Base-by-base conservation (phyloP, 768 basidiomycete species). In the Russula earlei region DNA sequence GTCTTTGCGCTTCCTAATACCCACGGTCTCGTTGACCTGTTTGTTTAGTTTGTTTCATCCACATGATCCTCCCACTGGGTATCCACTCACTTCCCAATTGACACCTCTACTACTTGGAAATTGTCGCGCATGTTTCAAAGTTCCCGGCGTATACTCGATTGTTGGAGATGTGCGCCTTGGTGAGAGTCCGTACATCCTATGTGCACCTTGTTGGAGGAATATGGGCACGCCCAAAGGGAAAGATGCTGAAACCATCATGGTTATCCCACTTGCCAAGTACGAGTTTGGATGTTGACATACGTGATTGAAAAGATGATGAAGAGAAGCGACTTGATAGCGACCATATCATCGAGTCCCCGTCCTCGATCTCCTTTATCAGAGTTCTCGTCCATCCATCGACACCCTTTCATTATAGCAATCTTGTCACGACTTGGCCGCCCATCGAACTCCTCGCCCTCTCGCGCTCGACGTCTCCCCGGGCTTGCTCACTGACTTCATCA, bases 161-260 rank as follows among this genome's bases (percentile, higher is more conserved):
- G 72, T 81, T 15, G 84, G 84, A 12, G 89, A 92, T 69, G 69
- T 82, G 3, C 75, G 90, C 41, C 69, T 91, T 6, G 86, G 84
- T 10, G 87, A 91, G 66, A 88, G 81, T 63, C 89, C 87, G 19
- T 88, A 83, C 65, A 55, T 86, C 14, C 65, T 91, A 49, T 92
- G 90, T 66, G 75, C 65, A 5, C 77, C 81, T 4, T 92, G 89
- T 66, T 90, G 88, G 88, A 72, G 71, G 58, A 74, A 69, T 55
- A 82, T 90, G 79, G 87, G 87, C 11, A 68, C 70, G 56, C 73
- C 81, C 0, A 65, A 68, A 38, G 75, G 74, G 17, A 62, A 66
- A 45, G 67, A 70, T 5, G 69, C 68, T 0, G 71, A 68, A 4
- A 54, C 43, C 19, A 76, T 84, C 9, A 67, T 73, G 31, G 79